These are phyloP conservation scores for Pisolithus marmoratus DNA, from an alignment of 768 basidiomycete genomes.

Conservation along the genomic window DNA sequence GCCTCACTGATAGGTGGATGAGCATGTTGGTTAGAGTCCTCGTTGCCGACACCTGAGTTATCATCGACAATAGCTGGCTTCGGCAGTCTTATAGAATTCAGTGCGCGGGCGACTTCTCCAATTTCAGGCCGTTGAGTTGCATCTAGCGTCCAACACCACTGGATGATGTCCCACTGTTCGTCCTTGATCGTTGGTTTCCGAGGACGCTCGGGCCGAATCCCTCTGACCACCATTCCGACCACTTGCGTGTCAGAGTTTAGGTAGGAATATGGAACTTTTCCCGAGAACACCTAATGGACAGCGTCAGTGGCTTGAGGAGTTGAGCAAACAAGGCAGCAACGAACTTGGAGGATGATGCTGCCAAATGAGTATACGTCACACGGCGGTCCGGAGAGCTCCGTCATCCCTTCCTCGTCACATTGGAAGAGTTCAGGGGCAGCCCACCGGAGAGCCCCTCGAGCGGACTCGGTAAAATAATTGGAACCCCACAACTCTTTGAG, in stretches of 20 bases:
- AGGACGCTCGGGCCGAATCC: conserved; percentile 1
- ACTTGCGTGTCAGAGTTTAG: conserved; percentile 2
- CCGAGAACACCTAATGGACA: conserved; percentile 1
- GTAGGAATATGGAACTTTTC: conserved; percentile 6
- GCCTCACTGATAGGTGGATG: too few species aligned
- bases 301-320: not conserved
- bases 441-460: conserved; percentile 35
- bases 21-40: too few species aligned
- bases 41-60: too few species aligned
- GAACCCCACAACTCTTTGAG: conserved; percentile 24
- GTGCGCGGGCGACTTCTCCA: not conserved
- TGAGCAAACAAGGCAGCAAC: not conserved
- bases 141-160: conserved; percentile 1
- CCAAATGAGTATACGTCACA: conserved; percentile 38
- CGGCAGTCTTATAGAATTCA: not conserved
- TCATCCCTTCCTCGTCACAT: conserved; percentile 13
- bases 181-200: conserved; percentile 2
- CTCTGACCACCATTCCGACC: conserved; percentile 2
- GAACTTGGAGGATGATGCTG: conserved; percentile 14
- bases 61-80: not conserved
- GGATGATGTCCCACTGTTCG: conserved; percentile 4
- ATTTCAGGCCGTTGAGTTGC: not conserved
- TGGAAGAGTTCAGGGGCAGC: conserved; percentile 32
- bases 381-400: conserved; percentile 8
- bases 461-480: conserved; percentile 27